Conservation (phyloP, 2,329 filamentous ascomycete species). For the Alternaria dauci region DNA sequence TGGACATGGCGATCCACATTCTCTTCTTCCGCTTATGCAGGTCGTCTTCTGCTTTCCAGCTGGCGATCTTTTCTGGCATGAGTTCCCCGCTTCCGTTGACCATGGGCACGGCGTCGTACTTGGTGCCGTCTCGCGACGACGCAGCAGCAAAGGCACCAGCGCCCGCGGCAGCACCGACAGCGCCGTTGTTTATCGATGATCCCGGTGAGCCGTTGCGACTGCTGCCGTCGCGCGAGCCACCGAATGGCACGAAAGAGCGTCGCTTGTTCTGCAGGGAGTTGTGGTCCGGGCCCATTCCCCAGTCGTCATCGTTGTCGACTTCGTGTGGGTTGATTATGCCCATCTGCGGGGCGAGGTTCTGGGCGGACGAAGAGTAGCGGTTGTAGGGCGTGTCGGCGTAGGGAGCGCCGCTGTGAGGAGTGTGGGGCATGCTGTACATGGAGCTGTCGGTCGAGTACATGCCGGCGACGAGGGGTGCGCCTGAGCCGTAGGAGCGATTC, state of each 20-base stretch:
- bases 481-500: slow-evolving; percentile 31
- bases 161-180: slow-evolving; percentile 53
- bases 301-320: slow-evolving; percentile 88
- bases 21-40: slow-evolving; percentile 64
- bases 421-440: slow-evolving; percentile 58
- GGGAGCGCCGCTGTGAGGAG: slow-evolving; percentile 45
- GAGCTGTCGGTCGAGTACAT: slow-evolving; percentile 53
- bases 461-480: slow-evolving; percentile 40
- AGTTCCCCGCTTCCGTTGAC: slow-evolving; percentile 31
- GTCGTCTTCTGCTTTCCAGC: slow-evolving; percentile 63
- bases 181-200: slow-evolving; percentile 46
- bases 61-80: slow-evolving; percentile 67
- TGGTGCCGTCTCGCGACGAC: slow-evolving; percentile 46
- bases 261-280: slow-evolving; percentile 60
- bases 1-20: slow-evolving; percentile 72
- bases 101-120: slow-evolving; percentile 66
- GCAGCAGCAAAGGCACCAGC: slow-evolving; percentile 24
- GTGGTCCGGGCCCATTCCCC: slow-evolving; percentile 66
- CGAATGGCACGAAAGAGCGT: slow-evolving; percentile 68
- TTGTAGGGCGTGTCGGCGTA: slow-evolving; percentile 74
- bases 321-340: slow-evolving; percentile 75
- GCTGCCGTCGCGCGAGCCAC: slow-evolving; percentile 54
- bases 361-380: slow-evolving; percentile 58
- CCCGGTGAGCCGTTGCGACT: slow-evolving; percentile 50
- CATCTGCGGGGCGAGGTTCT: slow-evolving; percentile 44